A percentile compares a stretch with the other conserved stretches of the same genome.
Evolutionary conservation across 2,329 filamentous ascomycete species (phyloP).

Genomic region (Colletotrichum somersetense): DNA sequence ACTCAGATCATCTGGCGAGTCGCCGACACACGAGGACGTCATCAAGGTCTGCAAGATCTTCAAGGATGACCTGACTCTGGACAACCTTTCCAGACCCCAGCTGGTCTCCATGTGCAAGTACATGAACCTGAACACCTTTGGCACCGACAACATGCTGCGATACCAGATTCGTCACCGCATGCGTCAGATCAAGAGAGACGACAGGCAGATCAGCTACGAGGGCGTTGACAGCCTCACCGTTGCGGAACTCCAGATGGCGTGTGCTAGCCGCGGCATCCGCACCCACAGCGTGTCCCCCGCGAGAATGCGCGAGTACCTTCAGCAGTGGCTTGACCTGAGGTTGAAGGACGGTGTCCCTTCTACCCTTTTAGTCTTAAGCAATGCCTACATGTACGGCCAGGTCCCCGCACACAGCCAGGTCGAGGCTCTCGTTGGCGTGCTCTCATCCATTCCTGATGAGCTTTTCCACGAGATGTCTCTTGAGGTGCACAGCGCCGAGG

Average conservation of each 20-base stretch:
- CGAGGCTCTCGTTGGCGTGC: constrained; percentile 89
- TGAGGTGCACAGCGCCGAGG: constrained; percentile 96
- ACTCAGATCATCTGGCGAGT: constrained; percentile 89
- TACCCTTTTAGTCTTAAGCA: constrained; percentile 93
- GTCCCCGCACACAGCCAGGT: constrained; percentile 92
- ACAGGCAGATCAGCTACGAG: constrained; percentile 93
- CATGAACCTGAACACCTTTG: constrained; percentile 97
- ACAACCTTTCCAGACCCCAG: constrained; percentile 96
- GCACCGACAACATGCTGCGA: constrained; percentile 96
- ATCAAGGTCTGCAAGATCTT: constrained; percentile 99
- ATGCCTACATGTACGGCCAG: constrained; percentile 96
- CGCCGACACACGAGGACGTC: constrained; percentile 88
- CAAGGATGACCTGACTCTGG: constrained; percentile 95
- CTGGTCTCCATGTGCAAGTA: constrained; percentile 98
- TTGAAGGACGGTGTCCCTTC: constrained; percentile 96
- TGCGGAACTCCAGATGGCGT: constrained; percentile 90
- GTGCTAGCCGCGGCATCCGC: constrained; percentile 90
- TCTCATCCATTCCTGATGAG: constrained; percentile 96
- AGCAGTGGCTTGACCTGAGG: constrained; percentile 94
- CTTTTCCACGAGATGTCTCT: constrained; percentile 99
- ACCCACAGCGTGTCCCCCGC: constrained; percentile 93
- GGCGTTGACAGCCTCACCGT: constrained; percentile 95
- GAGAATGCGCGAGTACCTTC: constrained; percentile 87
- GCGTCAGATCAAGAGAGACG: constrained; percentile 99
- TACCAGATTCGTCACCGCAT: constrained; percentile 98